Evolutionary conservation across 169 alveolate genomes (phyloP).

Genomic region (Perkinsus olseni): DNA sequence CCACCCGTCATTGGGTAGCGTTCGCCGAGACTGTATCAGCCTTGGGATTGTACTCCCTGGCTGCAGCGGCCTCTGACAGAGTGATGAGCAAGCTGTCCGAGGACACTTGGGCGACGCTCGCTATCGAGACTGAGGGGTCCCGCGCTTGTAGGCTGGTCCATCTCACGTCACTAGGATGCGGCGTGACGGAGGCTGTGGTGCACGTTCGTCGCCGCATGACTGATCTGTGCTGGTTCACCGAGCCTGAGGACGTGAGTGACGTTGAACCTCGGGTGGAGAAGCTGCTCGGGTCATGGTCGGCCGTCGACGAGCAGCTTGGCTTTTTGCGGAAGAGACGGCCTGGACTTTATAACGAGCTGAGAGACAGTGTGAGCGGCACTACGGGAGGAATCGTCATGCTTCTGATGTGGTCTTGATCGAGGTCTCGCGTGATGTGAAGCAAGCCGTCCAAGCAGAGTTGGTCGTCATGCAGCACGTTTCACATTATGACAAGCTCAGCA

Average conservation of each 20-base stretch:
- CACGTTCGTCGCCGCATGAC: not conserved
- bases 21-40: not conserved
- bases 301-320: not conserved
- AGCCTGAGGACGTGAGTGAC: not conserved
- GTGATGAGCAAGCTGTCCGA: not conserved
- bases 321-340: not conserved
- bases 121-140: not conserved
- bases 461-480: not conserved
- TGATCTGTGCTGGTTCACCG: not conserved
- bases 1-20: not conserved
- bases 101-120: not conserved
- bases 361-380: not conserved
- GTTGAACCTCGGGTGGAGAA: not conserved
- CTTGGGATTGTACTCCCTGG: not conserved
- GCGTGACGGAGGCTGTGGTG: not conserved
- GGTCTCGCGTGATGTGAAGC: not conserved
- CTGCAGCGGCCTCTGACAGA: not conserved
- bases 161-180: not conserved
- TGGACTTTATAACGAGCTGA: not conserved
- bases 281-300: not conserved
- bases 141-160: not conserved
- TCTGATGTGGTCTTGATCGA: not conserved
- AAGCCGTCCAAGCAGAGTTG: not conserved
- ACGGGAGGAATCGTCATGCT: not conserved
- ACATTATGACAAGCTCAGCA: not conserved